A percentile compares a stretch with the other conserved stretches of the same genome.
These are phyloP conservation scores for Kodamaea laetipori DNA, from an alignment of 805 yeast genomes.

Conservation along the genomic window DNA sequence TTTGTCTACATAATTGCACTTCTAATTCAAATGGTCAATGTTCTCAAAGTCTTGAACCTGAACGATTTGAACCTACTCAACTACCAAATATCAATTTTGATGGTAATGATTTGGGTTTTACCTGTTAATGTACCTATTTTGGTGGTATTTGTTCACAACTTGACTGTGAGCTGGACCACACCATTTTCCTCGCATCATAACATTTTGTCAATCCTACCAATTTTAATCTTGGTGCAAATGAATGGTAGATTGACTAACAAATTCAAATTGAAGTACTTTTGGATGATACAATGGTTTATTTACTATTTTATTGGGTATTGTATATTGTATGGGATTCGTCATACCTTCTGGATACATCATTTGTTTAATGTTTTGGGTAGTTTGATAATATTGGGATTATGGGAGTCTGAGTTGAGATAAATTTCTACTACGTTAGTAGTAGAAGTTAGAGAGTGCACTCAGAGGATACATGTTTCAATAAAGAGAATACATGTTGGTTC, in stretches of 20 bases:
- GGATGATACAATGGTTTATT: constrained; percentile 23
- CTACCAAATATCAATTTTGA: constrained; percentile 61
- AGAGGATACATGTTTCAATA: no score
- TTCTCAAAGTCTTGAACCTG: constrained; percentile 33
- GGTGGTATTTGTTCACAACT: constrained; percentile 79
- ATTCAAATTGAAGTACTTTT: constrained; percentile 7
- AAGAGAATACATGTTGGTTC: no score
- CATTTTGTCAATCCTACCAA: constrained; percentile 73
- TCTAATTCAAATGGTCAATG: constrained; percentile 57
- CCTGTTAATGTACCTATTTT: constrained; percentile 80
- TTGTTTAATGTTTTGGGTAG: constrained; percentile 66
- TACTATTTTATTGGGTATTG: constrained; percentile 61
- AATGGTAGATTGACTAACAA: constrained; percentile 34
- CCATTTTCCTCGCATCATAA: constrained; percentile 89
- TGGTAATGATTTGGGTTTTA: constrained; percentile 74
- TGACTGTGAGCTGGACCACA: constrained; percentile 75
- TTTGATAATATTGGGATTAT: constrained; percentile 39
- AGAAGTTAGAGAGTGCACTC: no score
- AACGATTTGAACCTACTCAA: constrained; percentile 44
- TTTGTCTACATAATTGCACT: constrained; percentile 67
- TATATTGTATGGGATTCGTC: constrained; percentile 73
- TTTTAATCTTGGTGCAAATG: constrained; percentile 58
- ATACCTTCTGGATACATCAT: constrained; percentile 84
- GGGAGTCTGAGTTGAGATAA: constrained; percentile 1
- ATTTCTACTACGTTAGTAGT: no score